A percentile compares a stretch with the other conserved stretches of the same genome.
Conservation (phyloP, 352 stramenopile genomes). For the Globisporangium radiosum region DNA sequence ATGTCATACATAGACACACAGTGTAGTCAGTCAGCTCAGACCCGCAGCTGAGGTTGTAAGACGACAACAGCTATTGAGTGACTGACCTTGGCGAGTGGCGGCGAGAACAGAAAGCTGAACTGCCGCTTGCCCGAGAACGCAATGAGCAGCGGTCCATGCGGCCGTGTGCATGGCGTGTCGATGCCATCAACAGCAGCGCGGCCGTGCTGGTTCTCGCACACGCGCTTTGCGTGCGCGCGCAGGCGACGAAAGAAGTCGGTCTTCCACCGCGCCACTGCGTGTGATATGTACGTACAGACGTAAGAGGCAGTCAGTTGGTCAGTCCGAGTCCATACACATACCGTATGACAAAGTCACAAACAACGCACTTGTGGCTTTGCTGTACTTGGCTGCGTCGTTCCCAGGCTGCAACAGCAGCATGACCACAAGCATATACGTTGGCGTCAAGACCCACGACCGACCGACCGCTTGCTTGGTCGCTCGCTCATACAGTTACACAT, state of each 20-base stretch:
- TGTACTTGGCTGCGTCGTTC: constrained; percentile 79
- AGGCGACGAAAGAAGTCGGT: constrained; percentile 56
- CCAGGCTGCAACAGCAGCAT: constrained; percentile 37
- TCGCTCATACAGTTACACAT: background rate
- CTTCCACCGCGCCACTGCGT: constrained; percentile 55
- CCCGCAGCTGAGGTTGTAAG: too few relatives aligned
- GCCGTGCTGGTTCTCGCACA: constrained; percentile 38
- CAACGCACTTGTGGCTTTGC: constrained; percentile 54
- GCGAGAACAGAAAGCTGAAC: constrained; percentile 78
- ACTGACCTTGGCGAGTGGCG: constrained; percentile 45
- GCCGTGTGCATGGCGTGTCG: constrained; percentile 18
- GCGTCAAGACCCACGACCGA: too few relatives aligned
- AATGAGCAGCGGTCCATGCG: constrained; percentile 63
- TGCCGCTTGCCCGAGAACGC: constrained; percentile 86
- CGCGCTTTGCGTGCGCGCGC: constrained; percentile 39
- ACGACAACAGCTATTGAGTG: too few relatives aligned
- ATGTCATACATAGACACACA: background rate
- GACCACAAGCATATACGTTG: too few relatives aligned
- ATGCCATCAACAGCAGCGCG: too few relatives aligned
- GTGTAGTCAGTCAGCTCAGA: background rate
- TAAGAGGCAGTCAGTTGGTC: background rate
- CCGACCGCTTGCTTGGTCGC: too few relatives aligned
- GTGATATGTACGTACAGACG: background rate
- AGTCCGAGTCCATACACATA: background rate
- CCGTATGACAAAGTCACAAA: background rate